Conservation (phyloP, 1,139 yeast species). For the Kodamaea plutei region DNA sequence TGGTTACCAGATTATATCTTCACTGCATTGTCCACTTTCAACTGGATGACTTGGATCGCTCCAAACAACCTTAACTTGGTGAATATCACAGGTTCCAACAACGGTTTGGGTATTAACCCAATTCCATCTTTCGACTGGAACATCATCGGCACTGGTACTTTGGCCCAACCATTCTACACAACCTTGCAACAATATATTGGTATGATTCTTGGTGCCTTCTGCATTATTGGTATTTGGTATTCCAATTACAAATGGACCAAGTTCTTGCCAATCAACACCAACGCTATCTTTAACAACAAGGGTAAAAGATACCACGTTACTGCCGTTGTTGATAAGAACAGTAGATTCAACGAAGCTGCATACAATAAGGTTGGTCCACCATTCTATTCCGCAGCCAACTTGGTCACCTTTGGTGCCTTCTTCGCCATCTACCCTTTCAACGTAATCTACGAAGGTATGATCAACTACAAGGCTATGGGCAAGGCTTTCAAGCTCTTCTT, state of each 20-base stretch:
- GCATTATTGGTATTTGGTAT: slow-evolving; percentile 15
- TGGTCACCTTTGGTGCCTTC: slow-evolving; percentile 17
- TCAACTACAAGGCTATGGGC: slow-evolving; percentile 9
- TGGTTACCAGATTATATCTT: slow-evolving; percentile 19
- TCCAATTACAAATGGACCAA: slow-evolving; percentile 16
- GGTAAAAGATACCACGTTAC: slow-evolving; percentile 14
- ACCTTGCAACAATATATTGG: slow-evolving; percentile 14
- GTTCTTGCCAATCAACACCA: slow-evolving; percentile 16
- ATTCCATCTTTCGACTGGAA: slow-evolving; percentile 19
- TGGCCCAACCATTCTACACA: slow-evolving; percentile 14
- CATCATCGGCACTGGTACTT: slow-evolving; percentile 9
- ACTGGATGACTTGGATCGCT: slow-evolving; percentile 20
- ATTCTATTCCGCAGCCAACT: slow-evolving; percentile 32
- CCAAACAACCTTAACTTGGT: slow-evolving; percentile 18
- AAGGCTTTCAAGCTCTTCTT: slow-evolving; percentile 7
- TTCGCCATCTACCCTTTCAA: slow-evolving; percentile 17
- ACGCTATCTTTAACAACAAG: slow-evolving; percentile 12
- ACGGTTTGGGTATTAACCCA: slow-evolving; percentile 18
- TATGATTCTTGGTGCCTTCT: slow-evolving; percentile 10
- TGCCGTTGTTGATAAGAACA: slow-evolving; percentile 10
- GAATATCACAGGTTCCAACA: slow-evolving; percentile 13
- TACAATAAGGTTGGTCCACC: slow-evolving; percentile 35
- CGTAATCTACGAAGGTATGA: slow-evolving; percentile 10
- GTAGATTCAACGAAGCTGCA: slow-evolving; percentile 13
- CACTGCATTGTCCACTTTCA: slow-evolving; percentile 15